These are phyloP conservation scores for Colletotrichum sp. DNA, from an alignment of 2,329 filamentous ascomycete species.

Conservation along the genomic window DNA sequence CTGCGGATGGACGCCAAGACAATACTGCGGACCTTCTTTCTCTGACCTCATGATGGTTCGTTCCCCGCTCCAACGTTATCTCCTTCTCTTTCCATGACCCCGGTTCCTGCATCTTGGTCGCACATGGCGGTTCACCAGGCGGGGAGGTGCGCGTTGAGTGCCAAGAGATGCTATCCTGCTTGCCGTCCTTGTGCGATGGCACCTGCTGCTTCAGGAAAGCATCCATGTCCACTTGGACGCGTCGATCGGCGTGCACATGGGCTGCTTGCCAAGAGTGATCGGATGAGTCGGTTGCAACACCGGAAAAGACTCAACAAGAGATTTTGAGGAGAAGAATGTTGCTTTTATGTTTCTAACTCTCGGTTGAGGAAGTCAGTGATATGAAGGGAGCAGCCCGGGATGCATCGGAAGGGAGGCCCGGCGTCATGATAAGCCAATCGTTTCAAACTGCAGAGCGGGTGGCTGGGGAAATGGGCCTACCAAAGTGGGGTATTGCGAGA, in stretches of 20 bases:
- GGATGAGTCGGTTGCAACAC: background rate
- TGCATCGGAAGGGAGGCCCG: background rate
- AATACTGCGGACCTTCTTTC: slow-evolving; percentile 1
- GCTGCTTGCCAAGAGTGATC: background rate
- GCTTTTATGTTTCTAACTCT: background rate
- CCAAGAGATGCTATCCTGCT: background rate
- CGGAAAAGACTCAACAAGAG: background rate
- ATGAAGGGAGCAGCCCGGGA: background rate
- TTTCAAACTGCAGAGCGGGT: background rate
- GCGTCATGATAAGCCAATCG: background rate
- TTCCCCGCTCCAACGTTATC: background rate
- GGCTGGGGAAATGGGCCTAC: background rate
- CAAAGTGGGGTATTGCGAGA: background rate
- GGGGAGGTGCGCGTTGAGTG: background rate
- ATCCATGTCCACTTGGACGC: slow-evolving; percentile 10
- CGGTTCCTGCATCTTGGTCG: background rate
- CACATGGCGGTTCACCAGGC: background rate
- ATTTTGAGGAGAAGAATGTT: background rate
- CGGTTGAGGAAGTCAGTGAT: background rate
- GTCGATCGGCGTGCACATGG: background rate
- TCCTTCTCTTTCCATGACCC: background rate
- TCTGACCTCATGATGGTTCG: slow-evolving; percentile 8
- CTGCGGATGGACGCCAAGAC: background rate
- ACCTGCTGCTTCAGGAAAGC: slow-evolving; percentile 20
- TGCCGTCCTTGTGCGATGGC: background rate